Conservation (phyloP, 164 flowering plant genomes). For the Vitis rupestris region DNA sequence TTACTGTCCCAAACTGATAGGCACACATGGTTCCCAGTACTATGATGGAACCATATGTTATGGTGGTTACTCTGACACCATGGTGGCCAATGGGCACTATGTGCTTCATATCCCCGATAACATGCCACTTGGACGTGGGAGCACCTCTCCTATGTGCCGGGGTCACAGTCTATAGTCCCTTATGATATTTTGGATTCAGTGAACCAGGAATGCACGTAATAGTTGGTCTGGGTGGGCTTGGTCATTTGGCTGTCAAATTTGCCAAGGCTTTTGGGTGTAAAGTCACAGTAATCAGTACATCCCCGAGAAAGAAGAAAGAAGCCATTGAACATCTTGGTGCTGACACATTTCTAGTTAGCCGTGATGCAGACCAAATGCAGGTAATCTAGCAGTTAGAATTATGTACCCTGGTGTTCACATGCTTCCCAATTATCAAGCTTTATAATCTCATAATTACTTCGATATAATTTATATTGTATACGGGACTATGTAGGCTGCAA, state of each 20-base stretch:
- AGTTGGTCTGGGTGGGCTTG: background rate
- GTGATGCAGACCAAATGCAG: conserved; percentile 7
- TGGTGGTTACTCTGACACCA: conserved; percentile 22
- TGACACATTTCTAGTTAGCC: conserved; percentile 9
- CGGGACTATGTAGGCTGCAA: conserved; percentile 27
- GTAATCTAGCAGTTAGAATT: background rate
- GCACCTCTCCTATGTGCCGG: no score
- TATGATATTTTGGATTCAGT: background rate
- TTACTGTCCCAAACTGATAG: conserved; percentile 23
- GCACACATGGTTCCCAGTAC: conserved; percentile 15
- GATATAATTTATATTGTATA: no score
- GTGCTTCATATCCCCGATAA: conserved; percentile 4
- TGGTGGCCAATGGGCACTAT: conserved; percentile 11
- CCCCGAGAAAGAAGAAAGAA: conserved; percentile 9
- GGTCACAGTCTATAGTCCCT: background rate
- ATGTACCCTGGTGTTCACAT: no score
- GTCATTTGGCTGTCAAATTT: no score
- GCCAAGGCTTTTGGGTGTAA: conserved; percentile 12
- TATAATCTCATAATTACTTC: no score
- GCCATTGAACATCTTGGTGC: conserved; percentile 11
- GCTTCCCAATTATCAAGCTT: no score
- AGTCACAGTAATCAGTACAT: conserved; percentile 10
- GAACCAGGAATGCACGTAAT: conserved; percentile 7
- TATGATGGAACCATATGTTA: conserved; percentile 22
- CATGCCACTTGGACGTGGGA: conserved; percentile 5